Evolutionary conservation across 805 yeast genomes (phyloP).

Genomic region (Metschnikowia aberdeeniae): DNA sequence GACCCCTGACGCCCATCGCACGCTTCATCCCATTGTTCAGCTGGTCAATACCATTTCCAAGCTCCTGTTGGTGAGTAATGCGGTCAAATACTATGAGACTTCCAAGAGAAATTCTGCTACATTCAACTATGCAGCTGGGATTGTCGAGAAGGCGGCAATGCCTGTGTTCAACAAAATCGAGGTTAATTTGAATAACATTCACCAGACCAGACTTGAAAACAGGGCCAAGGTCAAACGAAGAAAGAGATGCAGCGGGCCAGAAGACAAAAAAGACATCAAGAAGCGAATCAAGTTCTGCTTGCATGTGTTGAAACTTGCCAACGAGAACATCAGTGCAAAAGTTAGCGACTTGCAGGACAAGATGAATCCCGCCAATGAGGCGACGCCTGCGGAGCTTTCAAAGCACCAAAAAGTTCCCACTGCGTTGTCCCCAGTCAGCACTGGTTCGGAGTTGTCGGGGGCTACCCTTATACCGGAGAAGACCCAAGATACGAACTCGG

Average conservation of each 20-base stretch:
- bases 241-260: conserved; percentile 6
- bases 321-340: conserved; percentile 65
- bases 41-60: conserved; percentile 35
- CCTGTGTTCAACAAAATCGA: conserved; percentile 51
- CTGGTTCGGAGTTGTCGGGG: conserved; percentile 4
- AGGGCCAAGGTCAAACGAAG: conserved; percentile 15
- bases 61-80: conserved; percentile 45
- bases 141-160: conserved; percentile 52
- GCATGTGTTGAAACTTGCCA: conserved; percentile 76
- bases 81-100: conserved; percentile 45
- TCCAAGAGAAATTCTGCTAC: conserved; percentile 45
- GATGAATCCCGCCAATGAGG: conserved; percentile 34
- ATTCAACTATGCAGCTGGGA: conserved; percentile 58
- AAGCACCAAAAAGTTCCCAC: neutral
- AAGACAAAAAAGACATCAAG: conserved; percentile 54
- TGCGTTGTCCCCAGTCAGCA: conserved; percentile 2
- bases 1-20: conserved; percentile 12
- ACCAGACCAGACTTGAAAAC: conserved; percentile 25
- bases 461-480: conserved; percentile 15
- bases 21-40: conserved; percentile 37
- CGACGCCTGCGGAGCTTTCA: neutral
- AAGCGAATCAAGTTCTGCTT: conserved; percentile 74
- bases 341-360: conserved; percentile 55
- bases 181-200: conserved; percentile 40
- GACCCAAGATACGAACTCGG: conserved; percentile 58